Conservation (phyloP, 176 grass and related monocot genomes). For the Avena eriantha region DNA sequence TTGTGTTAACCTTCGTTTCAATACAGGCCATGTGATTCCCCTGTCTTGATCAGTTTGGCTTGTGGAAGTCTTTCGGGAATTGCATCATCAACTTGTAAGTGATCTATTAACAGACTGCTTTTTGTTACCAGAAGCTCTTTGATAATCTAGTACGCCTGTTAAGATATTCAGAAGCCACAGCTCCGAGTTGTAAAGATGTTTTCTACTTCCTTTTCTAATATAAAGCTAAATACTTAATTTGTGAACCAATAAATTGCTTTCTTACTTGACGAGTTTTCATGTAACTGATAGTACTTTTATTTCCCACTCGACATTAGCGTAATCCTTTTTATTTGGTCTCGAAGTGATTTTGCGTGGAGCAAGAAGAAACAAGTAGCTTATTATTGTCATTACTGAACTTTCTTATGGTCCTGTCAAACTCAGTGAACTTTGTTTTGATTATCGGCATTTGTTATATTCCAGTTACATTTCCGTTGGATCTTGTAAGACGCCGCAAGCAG, state of each 20-base stretch:
- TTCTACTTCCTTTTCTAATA: background rate
- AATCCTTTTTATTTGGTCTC: conserved; percentile 17
- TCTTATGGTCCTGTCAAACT: background rate
- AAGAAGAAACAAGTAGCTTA: background rate
- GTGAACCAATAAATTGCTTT: conserved; percentile 6
- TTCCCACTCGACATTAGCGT: background rate
- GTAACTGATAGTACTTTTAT: conserved; percentile 3
- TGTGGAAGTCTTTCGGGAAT: conserved; percentile 96
- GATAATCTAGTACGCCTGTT: conserved; percentile 23
- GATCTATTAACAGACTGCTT: background rate
- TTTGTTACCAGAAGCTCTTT: conserved; percentile 19
- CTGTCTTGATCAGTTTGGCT: conserved; percentile 73
- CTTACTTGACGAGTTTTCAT: background rate
- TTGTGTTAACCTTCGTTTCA: conserved; percentile 35
- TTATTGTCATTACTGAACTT: background rate
- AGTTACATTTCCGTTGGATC: conserved; percentile 94
- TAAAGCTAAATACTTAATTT: background rate
- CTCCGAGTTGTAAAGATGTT: background rate
- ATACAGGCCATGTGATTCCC: conserved; percentile 79
- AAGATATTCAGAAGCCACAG: background rate
- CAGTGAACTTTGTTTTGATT: conserved; percentile 18
- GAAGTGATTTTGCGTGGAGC: background rate
- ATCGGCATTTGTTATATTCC: conserved; percentile 32
- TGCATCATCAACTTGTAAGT: conserved; percentile 90
- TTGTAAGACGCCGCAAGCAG: conserved; percentile 89